phyloP scores from a whole-genome alignment of 2,329 filamentous ascomycete genomes.

The Shiraia bambusicola region DNA sequence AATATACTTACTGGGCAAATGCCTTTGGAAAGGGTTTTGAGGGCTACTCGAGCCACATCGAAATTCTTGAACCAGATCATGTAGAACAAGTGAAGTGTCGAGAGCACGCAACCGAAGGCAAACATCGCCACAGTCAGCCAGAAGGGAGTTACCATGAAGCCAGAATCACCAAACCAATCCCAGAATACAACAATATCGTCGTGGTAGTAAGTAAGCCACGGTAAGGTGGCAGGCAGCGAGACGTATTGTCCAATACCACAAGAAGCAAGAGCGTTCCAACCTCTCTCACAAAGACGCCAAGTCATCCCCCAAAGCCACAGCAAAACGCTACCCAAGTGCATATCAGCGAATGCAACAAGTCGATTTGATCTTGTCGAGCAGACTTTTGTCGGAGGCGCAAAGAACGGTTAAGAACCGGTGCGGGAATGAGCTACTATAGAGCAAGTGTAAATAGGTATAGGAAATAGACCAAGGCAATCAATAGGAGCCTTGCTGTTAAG shows the following conservation, averaged over 20 bases:
- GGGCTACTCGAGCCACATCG: not conserved
- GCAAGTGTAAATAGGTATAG: too few species aligned
- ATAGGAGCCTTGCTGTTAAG: not conserved
- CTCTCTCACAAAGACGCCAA: too few species aligned
- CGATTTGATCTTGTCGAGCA: too few species aligned
- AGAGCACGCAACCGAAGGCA: not conserved
- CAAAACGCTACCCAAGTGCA: not conserved
- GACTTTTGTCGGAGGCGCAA: not conserved
- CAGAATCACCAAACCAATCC: not conserved
- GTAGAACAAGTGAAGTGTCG: not conserved
- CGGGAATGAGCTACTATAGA: slow-evolving; percentile 6
- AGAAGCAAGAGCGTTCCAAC: not conserved
- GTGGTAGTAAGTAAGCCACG: not conserved
- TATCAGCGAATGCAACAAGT: not conserved
- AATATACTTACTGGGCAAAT: too few species aligned
- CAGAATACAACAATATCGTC: not conserved
- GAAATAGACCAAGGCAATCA: too few species aligned
- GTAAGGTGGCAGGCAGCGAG: not conserved
- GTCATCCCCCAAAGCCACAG: too few species aligned
- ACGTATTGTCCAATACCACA: not conserved
- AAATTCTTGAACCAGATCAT: slow-evolving; percentile 1
- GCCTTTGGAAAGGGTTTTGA: not conserved
- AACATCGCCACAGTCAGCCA: not conserved
- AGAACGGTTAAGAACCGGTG: slow-evolving; percentile 2
- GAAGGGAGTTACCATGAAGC: not conserved